These are phyloP conservation scores for Eutreptiella sp. DNA, from an alignment of 208 protist species.

Conservation along the genomic window DNA sequence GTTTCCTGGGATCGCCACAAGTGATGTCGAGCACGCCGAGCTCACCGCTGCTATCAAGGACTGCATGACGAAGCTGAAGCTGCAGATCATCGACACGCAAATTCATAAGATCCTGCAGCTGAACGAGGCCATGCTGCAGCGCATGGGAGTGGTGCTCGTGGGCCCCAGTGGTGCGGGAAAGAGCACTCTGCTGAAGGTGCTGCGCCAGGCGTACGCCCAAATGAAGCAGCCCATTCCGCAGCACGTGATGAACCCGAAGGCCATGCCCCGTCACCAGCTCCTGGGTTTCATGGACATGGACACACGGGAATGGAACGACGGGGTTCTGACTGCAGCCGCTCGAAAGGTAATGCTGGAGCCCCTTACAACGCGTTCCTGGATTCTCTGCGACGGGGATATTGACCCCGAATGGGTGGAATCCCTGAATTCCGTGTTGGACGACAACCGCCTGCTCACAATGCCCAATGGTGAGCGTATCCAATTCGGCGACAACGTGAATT, in stretches of 20 bases:
- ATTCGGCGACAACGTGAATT: slow-evolving; percentile 97
- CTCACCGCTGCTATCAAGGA: slow-evolving; percentile 79
- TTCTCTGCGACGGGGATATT: slow-evolving; percentile 97
- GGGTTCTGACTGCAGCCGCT: slow-evolving; percentile 89
- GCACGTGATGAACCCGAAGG: slow-evolving; percentile 96
- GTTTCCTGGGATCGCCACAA: slow-evolving; percentile 77
- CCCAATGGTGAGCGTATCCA: slow-evolving; percentile 95
- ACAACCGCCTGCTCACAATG: slow-evolving; percentile 94
- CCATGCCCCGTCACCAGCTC: slow-evolving; percentile 85
- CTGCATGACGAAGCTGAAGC: slow-evolving; percentile 71
- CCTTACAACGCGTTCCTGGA: slow-evolving; percentile 74
- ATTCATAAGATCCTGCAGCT: slow-evolving; percentile 90
- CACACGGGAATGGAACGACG: slow-evolving; percentile 97
- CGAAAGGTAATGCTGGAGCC: slow-evolving; percentile 84
- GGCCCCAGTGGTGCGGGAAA: slow-evolving; percentile 94
- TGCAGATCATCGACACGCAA: slow-evolving; percentile 76
- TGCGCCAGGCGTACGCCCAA: slow-evolving; percentile 70
- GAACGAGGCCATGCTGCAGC: slow-evolving; percentile 89
- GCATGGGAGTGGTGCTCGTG: slow-evolving; percentile 96
- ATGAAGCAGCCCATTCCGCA: slow-evolving; percentile 71
- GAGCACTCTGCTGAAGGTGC: slow-evolving; percentile 82
- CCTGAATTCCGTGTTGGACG: slow-evolving; percentile 98
- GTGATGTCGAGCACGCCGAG: slow-evolving; percentile 83
- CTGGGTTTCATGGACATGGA: slow-evolving; percentile 95
- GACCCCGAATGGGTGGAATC: slow-evolving; percentile 98